These are phyloP conservation scores for Quillaja saponaria DNA, from an alignment of 306 rosid genomes.

Conservation along the genomic window DNA sequence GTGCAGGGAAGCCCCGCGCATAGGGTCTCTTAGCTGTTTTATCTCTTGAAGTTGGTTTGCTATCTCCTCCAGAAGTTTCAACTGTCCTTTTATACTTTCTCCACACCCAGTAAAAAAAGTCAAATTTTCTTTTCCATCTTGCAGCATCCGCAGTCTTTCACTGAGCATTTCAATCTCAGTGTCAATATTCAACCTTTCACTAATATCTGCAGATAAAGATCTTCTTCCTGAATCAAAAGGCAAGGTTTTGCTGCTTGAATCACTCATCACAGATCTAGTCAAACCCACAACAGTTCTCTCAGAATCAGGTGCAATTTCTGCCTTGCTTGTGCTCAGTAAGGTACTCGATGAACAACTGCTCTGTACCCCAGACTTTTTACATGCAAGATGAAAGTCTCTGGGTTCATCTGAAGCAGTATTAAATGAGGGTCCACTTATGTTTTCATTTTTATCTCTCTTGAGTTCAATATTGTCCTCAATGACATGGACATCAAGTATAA, in stretches of 20 bases:
- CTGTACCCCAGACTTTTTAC: conserved; percentile 24
- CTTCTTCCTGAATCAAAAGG: conserved; percentile 29
- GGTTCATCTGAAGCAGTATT: conserved; percentile 33
- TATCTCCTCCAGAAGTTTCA: conserved; percentile 52
- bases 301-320: conserved; percentile 4
- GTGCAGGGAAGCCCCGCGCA: conserved; percentile 40
- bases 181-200: conserved; percentile 45
- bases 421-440: conserved; percentile 28
- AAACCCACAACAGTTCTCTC: conserved; percentile 8
- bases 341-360: conserved; percentile 15
- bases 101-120: conserved; percentile 36
- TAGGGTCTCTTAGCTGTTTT: conserved; percentile 38
- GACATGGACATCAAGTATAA: conserved; percentile 68
- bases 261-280: neutral
- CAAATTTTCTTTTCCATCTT: conserved; percentile 41
- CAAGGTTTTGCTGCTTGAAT: conserved; percentile 27
- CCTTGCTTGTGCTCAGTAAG: conserved; percentile 26
- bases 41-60: conserved; percentile 32
- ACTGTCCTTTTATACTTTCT: conserved; percentile 33
- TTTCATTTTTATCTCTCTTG: conserved; percentile 36
- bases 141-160: conserved; percentile 45
- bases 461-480: conserved; percentile 51
- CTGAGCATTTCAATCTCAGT: conserved; percentile 44
- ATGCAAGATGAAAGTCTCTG: conserved; percentile 20
- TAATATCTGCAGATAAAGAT: conserved; percentile 35